Base-by-base conservation (phyloP, 2,329 filamentous ascomycete genomes). In the Elsinoe ampelina region DNA sequence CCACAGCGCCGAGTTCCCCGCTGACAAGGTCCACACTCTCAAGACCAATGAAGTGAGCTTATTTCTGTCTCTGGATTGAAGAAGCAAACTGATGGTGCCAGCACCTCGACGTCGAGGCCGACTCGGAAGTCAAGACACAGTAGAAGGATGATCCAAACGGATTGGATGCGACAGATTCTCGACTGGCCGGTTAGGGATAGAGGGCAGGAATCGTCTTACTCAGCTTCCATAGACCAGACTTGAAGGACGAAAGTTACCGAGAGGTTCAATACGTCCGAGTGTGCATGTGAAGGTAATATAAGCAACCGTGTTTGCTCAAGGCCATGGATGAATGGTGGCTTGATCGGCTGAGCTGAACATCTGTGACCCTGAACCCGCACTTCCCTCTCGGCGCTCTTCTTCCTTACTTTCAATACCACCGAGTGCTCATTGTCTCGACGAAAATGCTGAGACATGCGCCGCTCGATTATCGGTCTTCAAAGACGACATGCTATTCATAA, bases 51-150 rank as follows among this genome's bases (percentile, higher is more conserved):
- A 88, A n/a, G 54, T 56, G 20, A 10, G 41, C 15, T 10, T 15
- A 30, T 11, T 22, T 3, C 11, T 35, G 8, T 41, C 32, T 35
- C 11, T 30, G 26, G 26, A 5, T 20, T n/a, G 1, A 15, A 4
- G 30, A 3, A 38, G 4, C 3, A 20, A 35, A 19, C 43, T 39
- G 15, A 47, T 8, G 8, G 1, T 3, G 19, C 3, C 13, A 56
- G 61, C 79, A 89, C 67, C 77, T 96, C 70, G 79, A 89, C 43
- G 86, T 95, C 58, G 92, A 97, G 79, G 66, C 72, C 58, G 89
- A 96, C 71, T 72, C 77, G 48, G 77, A 81, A 65, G 81, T 95
- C 60, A 83, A 63, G 65, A 93, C 81, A 6, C 85, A 92, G 78
- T 92, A 65, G 59, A 26, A 12, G 19, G 26, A 30, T 30, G 26